Conservation (phyloP, 2,329 filamentous ascomycete genomes). For the Colletotrichum eremochloae region DNA sequence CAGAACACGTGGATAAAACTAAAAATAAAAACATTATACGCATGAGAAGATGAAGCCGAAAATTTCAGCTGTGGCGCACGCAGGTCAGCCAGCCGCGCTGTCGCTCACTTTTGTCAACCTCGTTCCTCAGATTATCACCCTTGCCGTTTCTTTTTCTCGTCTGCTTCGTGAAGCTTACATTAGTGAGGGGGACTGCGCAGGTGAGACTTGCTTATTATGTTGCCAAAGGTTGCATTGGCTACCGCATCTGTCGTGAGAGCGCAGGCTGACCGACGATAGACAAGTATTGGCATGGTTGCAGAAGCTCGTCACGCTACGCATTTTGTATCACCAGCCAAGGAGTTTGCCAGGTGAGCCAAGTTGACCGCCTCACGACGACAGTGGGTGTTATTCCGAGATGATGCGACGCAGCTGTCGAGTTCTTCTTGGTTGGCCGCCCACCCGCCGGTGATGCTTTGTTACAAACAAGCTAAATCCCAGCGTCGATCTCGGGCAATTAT, state of each 20-base stretch:
- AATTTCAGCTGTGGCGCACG: constrained; percentile 34
- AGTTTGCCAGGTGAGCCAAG: neutral
- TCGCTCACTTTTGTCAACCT: neutral
- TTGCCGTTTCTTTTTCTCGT: neutral
- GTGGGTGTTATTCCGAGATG: neutral
- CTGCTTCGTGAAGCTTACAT: neutral
- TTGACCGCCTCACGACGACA: neutral
- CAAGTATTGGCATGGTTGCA: constrained; percentile 7
- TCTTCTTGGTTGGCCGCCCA: neutral
- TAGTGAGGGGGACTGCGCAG: too few species aligned
- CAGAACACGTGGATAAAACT: neutral
- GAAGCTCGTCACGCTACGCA: neutral
- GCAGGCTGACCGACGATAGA: neutral
- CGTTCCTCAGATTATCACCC: too few species aligned
- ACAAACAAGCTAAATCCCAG: constrained; percentile 21
- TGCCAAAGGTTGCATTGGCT: neutral
- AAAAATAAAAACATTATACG: neutral
- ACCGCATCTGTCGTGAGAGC: constrained; percentile 19
- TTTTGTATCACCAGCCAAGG: neutral
- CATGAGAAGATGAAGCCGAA: constrained; percentile 1
- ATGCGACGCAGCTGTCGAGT: too few species aligned
- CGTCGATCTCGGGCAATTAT: constrained; percentile 29
- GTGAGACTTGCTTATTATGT: neutral
- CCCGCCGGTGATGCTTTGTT: neutral
- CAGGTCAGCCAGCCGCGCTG: constrained; percentile 2